Base-by-base conservation (phyloP, 257 asterid species). In the Nicotiana tabacum region DNA sequence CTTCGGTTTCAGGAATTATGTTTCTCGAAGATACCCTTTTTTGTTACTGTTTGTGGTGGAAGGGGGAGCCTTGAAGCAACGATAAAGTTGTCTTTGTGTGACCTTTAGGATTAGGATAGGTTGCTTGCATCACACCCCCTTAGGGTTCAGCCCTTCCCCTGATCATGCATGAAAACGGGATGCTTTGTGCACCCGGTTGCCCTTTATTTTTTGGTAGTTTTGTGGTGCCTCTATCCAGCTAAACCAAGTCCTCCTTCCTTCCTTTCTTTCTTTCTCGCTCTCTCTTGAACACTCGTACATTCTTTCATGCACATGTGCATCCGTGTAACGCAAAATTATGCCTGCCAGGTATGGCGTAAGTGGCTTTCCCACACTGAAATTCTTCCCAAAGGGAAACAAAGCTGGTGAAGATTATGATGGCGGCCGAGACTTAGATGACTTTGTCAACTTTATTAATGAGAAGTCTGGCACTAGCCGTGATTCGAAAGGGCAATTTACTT, bases 381-480 rank as follows among this genome's bases (percentile, higher is more conserved):
- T 96, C 92, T 96, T 96, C 92, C 97, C 99, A 4, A 96, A 92
- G 94, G 91, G 88, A 85, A 96, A 93, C 89, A 96, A 94, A 88
- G 98, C 89, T 46, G 99, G 99, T 89, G 98, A 94, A 88, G 97
- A 93, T 83, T 94, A 91, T 88, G 97, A 94, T 9, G 98, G 90
- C 80, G 93, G 95, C 60, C 87, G 91, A 81, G 92, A 91, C 53
- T 39, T 89, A 24, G 92, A 90, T 32, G 98, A 90, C 85, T 92
- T 96, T 77, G 95, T 96, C 79, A 86, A 89, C 32, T 96, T 96
- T 83, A 94, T 94, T 86, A 96, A 96, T 78, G 98, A 93, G 90
- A 96, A 92, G 83, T 87, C 86, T 85, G 98, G 97, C 83, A 94
- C 98, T 82, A 92, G 90, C 88, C 97, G 98, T 74, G 98, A 94